Evolutionary conservation across 164 flowering plant species (phyloP), one percentile per base, ranked within the genome.

Genomic region (Vitis vinifera): DNA sequence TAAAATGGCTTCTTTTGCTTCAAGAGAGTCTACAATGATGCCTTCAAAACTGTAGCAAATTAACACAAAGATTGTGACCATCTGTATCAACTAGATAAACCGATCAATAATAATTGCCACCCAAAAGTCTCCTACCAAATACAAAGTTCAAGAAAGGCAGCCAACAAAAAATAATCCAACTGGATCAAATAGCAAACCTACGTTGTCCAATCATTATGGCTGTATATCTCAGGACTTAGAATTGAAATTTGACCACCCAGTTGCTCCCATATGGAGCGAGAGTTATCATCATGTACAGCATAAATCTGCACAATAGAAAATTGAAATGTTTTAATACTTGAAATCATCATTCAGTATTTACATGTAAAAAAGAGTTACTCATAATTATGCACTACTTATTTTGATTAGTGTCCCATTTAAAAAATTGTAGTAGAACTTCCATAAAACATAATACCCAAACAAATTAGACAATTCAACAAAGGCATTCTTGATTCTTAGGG

Each of bases 161-260:
- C 29, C 62, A 59, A 51, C 55, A 1, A 55, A 72, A 14, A 55
- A 51, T 51, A 37, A 27, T 9, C 16, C 48, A 17, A 69, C 27
- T 29, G 31, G 31, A 68, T 16, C 12, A 60, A 19, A 51, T 53
- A 51, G 70, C 61, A 69, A 73, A 78, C 97, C 73, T 91, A 95
- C 99, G 75, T 84, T 73, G 91, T 85, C 98, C 99, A 95, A 87
- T 95, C 98, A 77, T 89, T 67, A 69, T 59, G 83, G 51, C 71
- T 76, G 73, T 78, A 72, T 67, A 75, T 84, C 68, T 85, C 85
- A 58, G 82, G 79, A 73, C 69, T 75, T 70, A 95, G 71, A 74
- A 86, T 69, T 68, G 85, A 83, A 66, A 87, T 49, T 69, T 61
- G 84, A 71, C 83, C 89, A 62, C 86, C 92, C 58, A 91, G 59